phyloP scores from a whole-genome alignment of 768 basidiomycete species.

The Rhizopogon sp. region DNA sequence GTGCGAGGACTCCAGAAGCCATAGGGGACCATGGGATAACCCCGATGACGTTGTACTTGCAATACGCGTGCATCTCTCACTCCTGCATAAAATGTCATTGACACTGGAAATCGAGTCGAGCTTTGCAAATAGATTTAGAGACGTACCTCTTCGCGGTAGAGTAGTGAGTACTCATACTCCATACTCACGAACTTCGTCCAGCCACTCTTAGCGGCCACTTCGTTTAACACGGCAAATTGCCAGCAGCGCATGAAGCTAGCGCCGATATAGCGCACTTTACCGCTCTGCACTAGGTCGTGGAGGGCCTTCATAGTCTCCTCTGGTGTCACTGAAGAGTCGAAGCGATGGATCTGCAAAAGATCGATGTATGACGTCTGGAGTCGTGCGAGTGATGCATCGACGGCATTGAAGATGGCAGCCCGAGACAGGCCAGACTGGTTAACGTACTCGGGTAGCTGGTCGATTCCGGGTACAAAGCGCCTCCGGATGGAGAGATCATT shows the following conservation, averaged over 20 bases:
- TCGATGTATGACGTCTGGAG: constrained; percentile 33
- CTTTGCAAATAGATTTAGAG: too few relatives aligned
- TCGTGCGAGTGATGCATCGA: constrained; percentile 31
- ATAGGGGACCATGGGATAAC: constrained; percentile 50
- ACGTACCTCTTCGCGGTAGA: constrained; percentile 32
- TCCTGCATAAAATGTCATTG: constrained; percentile 25
- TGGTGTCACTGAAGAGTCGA: constrained; percentile 29
- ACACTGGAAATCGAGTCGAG: too few relatives aligned
- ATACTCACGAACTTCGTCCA: constrained; percentile 55
- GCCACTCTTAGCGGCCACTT: constrained; percentile 36
- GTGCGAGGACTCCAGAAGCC: constrained; percentile 31
- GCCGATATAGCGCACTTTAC: constrained; percentile 49
- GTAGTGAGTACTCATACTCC: constrained; percentile 48
- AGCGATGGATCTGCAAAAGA: constrained; percentile 42
- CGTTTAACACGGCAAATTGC: constrained; percentile 42
- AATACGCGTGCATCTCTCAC: constrained; percentile 40
- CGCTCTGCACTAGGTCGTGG: constrained; percentile 42
- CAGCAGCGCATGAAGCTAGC: constrained; percentile 43
- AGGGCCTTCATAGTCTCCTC: constrained; percentile 49
- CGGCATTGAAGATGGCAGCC: constrained; percentile 32
- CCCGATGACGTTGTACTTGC: constrained; percentile 45
- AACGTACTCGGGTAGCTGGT: constrained; percentile 13
- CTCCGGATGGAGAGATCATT: neutral
- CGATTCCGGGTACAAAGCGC: neutral
- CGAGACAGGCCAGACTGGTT: constrained; percentile 32